Conservation (phyloP, 331 rosid species). For the Pyrus hybrid region DNA sequence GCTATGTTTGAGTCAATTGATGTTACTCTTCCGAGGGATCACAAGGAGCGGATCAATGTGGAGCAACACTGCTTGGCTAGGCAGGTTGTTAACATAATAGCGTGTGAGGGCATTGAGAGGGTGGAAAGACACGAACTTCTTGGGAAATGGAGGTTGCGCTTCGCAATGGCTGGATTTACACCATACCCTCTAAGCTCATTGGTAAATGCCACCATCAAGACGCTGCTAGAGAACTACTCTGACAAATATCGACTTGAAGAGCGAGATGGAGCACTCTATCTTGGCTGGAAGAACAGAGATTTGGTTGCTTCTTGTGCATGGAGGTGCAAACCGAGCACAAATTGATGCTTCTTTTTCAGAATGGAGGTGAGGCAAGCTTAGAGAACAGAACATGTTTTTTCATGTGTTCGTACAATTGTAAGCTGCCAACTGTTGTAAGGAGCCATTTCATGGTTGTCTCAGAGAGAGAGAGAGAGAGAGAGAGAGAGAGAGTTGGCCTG, state of each 20-base stretch:
- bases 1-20: constrained; percentile 97
- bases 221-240: constrained; percentile 67
- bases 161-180: constrained; percentile 88
- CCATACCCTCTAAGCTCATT: constrained; percentile 85
- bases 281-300: constrained; percentile 96
- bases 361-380: background rate
- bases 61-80: constrained; percentile 98
- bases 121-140: constrained; percentile 88
- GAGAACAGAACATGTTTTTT: background rate
- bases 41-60: constrained; percentile 73
- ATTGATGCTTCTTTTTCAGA: background rate
- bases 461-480: background rate
- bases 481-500: background rate
- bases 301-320: constrained; percentile 97
- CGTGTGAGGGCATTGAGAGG: constrained; percentile 90
- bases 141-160: constrained; percentile 86
- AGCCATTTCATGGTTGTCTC: background rate
- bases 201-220: constrained; percentile 85
- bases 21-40: constrained; percentile 65
- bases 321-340: constrained; percentile 37
- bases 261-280: constrained; percentile 72
- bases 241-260: constrained; percentile 72
- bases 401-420: background rate
- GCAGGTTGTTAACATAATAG: constrained; percentile 87
- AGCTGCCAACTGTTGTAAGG: background rate